Percentiles rank a stretch among this genome's conserved stretches.
Evolutionary conservation across 1,139 yeast species (phyloP).

Genomic region (Sugiyamaella xylanicola): DNA sequence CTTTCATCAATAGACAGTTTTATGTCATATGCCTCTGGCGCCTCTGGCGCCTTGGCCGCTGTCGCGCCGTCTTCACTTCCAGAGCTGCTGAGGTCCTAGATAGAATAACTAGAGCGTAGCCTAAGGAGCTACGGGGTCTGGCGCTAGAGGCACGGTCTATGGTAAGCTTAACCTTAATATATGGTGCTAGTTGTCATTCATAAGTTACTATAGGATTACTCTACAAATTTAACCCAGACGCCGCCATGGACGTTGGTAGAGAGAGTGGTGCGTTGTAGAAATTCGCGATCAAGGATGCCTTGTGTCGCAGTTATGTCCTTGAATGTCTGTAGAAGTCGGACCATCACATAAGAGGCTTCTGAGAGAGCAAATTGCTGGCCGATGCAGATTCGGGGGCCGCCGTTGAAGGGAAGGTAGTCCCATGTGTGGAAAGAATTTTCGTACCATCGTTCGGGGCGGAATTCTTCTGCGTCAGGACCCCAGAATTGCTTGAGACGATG

Average conservation of each 20-base stretch:
- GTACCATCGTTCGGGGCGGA: slow-evolving; percentile 57
- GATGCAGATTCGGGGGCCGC: slow-evolving; percentile 62
- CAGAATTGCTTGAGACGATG: slow-evolving; percentile 51
- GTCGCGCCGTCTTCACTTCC: too few relatives aligned
- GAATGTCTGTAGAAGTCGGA: slow-evolving; percentile 46
- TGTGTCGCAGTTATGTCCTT: slow-evolving; percentile 19
- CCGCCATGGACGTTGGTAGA: slow-evolving; percentile 28
- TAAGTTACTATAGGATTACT: too few relatives aligned
- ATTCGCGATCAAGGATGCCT: slow-evolving; percentile 5
- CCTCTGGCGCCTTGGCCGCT: too few relatives aligned
- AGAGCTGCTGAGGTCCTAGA: too few relatives aligned
- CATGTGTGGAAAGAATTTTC: slow-evolving; percentile 39
- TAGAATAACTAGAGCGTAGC: too few relatives aligned
- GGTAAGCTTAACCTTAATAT: too few relatives aligned
- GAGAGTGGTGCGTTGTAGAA: slow-evolving; percentile 14
- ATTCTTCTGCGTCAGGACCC: slow-evolving; percentile 53
- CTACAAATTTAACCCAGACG: slow-evolving; percentile 23
- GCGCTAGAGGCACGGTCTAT: too few relatives aligned
- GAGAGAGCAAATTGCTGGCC: slow-evolving; percentile 64
- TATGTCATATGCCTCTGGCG: too few relatives aligned
- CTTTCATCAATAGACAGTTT: neutral
- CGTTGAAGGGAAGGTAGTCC: slow-evolving; percentile 60
- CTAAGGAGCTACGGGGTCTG: too few relatives aligned
- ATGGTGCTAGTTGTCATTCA: too few relatives aligned
- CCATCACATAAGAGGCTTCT: slow-evolving; percentile 53